Percentiles rank a stretch among this genome's conserved stretches.
phyloP scores from a whole-genome alignment of 2,329 filamentous ascomycete species.

The Diaporthe ilicicola region DNA sequence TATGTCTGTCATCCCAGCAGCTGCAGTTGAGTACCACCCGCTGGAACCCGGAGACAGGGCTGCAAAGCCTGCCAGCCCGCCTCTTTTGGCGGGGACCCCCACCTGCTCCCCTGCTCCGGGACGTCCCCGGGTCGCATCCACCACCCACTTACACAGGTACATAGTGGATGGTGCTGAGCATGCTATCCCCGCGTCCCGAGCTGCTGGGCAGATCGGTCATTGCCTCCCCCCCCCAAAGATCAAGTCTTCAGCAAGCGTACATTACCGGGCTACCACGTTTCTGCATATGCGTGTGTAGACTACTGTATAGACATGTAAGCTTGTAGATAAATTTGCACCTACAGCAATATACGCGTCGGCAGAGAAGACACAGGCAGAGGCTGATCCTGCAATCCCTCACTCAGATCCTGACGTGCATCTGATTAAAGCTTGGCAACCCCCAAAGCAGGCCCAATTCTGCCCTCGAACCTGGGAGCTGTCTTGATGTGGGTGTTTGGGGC shows the following conservation, averaged over 20 bases:
- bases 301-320: not conserved
- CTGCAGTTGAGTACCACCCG: not conserved
- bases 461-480: not conserved
- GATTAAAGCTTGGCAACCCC: conserved; percentile 2
- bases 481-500: not conserved
- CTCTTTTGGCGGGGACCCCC: conserved; percentile 1
- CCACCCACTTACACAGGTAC: not conserved
- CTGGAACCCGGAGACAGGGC: not conserved
- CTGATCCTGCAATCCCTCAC: not conserved
- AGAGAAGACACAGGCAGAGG: not conserved
- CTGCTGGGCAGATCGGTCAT: conserved; percentile 20
- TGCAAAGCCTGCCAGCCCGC: conserved; percentile 6
- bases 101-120: conserved; percentile 18
- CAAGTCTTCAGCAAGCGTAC: too few species aligned
- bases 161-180: not conserved
- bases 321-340: not conserved
- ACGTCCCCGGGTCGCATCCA: conserved; percentile 11
- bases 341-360: too few species aligned
- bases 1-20: not conserved
- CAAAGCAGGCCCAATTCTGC: not conserved
- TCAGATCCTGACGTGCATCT: conserved; percentile 7
- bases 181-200: conserved; percentile 7
- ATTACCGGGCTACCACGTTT: too few species aligned
- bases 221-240: too few species aligned
- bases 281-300: not conserved